Percentiles rank a stretch among this genome's conserved stretches.
phyloP scores from a whole-genome alignment of 768 basidiomycete genomes.

The Brasilioporus rufonigricans region DNA sequence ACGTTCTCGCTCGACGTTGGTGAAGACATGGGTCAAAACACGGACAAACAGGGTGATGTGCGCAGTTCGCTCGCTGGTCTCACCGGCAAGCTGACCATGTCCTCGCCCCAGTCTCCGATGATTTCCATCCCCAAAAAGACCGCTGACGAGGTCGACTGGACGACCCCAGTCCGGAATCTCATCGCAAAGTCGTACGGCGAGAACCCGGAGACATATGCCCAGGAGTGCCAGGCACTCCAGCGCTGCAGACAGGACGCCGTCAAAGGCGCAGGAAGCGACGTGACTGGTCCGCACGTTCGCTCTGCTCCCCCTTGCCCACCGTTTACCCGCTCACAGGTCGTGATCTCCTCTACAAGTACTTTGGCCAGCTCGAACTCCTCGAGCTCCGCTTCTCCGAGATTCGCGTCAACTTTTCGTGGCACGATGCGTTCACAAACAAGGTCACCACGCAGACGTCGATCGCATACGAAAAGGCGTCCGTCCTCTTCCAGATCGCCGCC shows the following conservation, averaged over 20 bases:
- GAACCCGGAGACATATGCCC: constrained; percentile 81
- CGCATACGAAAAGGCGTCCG: constrained; percentile 96
- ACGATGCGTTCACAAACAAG: constrained; percentile 95
- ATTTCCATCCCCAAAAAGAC: constrained; percentile 90
- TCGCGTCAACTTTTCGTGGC: constrained; percentile 94
- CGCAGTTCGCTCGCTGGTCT: background rate
- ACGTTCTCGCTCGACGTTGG: constrained; percentile 90
- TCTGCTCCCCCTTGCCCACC: background rate
- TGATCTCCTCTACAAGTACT: constrained; percentile 98
- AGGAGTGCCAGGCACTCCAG: constrained; percentile 83
- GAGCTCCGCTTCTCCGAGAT: constrained; percentile 97
- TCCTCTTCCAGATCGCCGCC: constrained; percentile 93
- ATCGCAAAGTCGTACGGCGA: constrained; percentile 94
- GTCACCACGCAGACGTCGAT: constrained; percentile 93
- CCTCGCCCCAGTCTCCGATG: constrained; percentile 82
- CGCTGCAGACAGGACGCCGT: constrained; percentile 95
- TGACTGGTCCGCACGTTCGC: constrained; percentile 61
- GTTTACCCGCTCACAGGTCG: constrained; percentile 49
- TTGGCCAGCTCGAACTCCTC: constrained; percentile 95
- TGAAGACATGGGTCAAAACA: constrained; percentile 48
- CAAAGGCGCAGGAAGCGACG: constrained; percentile 91
- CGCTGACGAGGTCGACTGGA: constrained; percentile 98
- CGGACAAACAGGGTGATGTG: constrained; percentile 10
- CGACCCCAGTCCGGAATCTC: constrained; percentile 76
- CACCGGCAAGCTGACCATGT: constrained; percentile 40